A percentile compares a stretch with the other conserved stretches of the same genome.
Evolutionary conservation across 2,329 filamentous ascomycete species (phyloP).

Genomic region (Pseudonectria buxi): DNA sequence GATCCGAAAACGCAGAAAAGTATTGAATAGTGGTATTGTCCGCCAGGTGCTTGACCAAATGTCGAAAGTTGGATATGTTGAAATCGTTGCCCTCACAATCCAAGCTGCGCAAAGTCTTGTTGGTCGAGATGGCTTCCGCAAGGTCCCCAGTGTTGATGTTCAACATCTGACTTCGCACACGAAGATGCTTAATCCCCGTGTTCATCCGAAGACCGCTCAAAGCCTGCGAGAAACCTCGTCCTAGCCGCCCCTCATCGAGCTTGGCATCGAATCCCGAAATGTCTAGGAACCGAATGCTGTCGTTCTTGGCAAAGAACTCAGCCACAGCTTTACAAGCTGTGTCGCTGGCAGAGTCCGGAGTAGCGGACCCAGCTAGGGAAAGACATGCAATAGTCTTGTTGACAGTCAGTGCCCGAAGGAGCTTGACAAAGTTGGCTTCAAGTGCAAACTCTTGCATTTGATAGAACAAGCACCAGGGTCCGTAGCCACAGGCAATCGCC

Average conservation of each 20-base stretch:
- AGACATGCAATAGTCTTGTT: conserved; percentile 45
- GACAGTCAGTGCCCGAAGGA: conserved; percentile 43
- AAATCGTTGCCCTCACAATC: conserved; percentile 51
- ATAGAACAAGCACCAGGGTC: conserved; percentile 44
- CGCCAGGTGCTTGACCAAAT: conserved; percentile 38
- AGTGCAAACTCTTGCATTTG: conserved; percentile 52
- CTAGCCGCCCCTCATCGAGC: conserved; percentile 50
- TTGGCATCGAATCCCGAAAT: conserved; percentile 52
- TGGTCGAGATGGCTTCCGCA: conserved; percentile 42
- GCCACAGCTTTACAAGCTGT: conserved; percentile 43
- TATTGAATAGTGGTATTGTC: conserved; percentile 37
- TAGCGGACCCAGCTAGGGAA: conserved; percentile 48
- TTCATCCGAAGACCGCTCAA: conserved; percentile 42
- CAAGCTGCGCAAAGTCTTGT: conserved; percentile 43
- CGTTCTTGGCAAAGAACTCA: conserved; percentile 45
- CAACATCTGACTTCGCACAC: conserved; percentile 50
- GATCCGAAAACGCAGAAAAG: conserved; percentile 35
- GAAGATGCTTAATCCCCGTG: conserved; percentile 40
- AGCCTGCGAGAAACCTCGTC: conserved; percentile 45
- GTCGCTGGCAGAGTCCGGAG: conserved; percentile 38
- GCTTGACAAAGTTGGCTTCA: conserved; percentile 44
- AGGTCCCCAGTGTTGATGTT: conserved; percentile 48
- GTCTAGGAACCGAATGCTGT: conserved; percentile 46
- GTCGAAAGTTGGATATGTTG: conserved; percentile 44
- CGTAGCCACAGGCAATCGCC: conserved; percentile 40